These are phyloP conservation scores for Biscutella laevigata DNA, from an alignment of 441 rosid species.

Conservation along the genomic window DNA sequence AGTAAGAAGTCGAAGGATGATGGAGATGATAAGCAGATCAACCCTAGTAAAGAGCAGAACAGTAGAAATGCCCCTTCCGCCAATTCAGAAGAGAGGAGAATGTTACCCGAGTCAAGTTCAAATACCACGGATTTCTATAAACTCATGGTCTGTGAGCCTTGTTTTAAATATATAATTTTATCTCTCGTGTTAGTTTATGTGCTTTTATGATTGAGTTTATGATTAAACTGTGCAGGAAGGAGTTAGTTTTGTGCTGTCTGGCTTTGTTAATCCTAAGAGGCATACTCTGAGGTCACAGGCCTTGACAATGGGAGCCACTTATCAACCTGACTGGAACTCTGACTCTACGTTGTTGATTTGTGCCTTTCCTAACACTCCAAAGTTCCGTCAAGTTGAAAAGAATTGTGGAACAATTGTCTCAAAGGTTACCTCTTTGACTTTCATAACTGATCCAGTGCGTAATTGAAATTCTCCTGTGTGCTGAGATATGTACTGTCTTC, in stretches of 20 bases:
- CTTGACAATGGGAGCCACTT: conserved; percentile 82
- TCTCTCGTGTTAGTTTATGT: conserved; percentile 1
- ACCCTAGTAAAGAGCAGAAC: conserved; percentile 9
- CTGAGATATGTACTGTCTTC: conserved; percentile 7
- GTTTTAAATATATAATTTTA: not conserved
- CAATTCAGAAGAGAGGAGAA: not conserved
- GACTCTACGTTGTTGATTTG: conserved; percentile 73
- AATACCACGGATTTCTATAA: conserved; percentile 30
- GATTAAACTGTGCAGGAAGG: conserved; percentile 54
- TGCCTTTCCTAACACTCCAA: conserved; percentile 86
- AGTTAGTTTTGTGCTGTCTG: conserved; percentile 74
- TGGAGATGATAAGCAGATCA: conserved; percentile 11
- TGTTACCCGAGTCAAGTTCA: conserved; percentile 22
- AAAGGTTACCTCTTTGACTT: conserved; percentile 41
- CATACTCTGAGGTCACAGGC: conserved; percentile 72
- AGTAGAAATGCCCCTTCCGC: conserved; percentile 8
- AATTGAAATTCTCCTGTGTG: not conserved
- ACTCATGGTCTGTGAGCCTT: conserved; percentile 42
- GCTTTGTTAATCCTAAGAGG: conserved; percentile 89
- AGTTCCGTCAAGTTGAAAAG: conserved; percentile 78
- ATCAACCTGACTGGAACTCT: conserved; percentile 75
- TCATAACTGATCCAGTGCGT: not conserved
- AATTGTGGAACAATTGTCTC: conserved; percentile 70
- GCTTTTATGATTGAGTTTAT: conserved; percentile 2
- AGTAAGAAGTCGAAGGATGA: conserved; percentile 32